Base-by-base conservation (phyloP, 345 rosid genomes). In the Cochlearia excelsa region DNA sequence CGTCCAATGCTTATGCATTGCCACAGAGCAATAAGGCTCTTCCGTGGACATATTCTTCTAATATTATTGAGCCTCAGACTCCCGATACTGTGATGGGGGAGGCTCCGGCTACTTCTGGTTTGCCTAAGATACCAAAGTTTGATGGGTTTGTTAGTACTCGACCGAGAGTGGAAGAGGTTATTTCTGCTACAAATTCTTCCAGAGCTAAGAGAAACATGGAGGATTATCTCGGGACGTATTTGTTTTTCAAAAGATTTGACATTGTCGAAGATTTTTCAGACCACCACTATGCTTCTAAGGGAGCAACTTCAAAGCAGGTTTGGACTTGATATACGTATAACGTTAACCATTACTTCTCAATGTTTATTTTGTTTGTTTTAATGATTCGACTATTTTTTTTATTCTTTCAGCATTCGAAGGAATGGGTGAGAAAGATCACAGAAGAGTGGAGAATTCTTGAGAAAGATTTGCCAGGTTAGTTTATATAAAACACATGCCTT, bases 391-490 rank as follows among this genome's bases (percentile, higher is more conserved):
- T 28, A 10, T 51, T 51, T 50, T 33, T 33, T 11, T 77, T 43
- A 53, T 68, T 38, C 30, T 41, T 41, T 28, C 74, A 86, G 98
- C 82, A 81, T 31, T 43, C 84, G 1, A 84, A 82, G 60, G 76
- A 54, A 2, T 92, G 93, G 96, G 78, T 74, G 6, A 86, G 77
- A 74, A 87, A 73, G 74, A 85, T 88, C 65, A 90, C 80, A 73
- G 93, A 86, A 4, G 98, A 92, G 73, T 92, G 98, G 98, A 82
- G 35, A 75, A 84, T 79, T 51, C 81, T 88, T 55, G 87, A 83
- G 76, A 81, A 86, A 55, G 93, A 88, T 76, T 80, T 92, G 81
- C 96, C 98, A 38, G 96, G 98, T 86, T 31, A 45, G 57, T 55
- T 47, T 38, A 30, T 26, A 35, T 41, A 16, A 16, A 16, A 45